Evolutionary conservation across 371 early-diverging fungal genomes (phyloP), one percentile per base, ranked within the genome.

Genomic region (Mortierella sp.): DNA sequence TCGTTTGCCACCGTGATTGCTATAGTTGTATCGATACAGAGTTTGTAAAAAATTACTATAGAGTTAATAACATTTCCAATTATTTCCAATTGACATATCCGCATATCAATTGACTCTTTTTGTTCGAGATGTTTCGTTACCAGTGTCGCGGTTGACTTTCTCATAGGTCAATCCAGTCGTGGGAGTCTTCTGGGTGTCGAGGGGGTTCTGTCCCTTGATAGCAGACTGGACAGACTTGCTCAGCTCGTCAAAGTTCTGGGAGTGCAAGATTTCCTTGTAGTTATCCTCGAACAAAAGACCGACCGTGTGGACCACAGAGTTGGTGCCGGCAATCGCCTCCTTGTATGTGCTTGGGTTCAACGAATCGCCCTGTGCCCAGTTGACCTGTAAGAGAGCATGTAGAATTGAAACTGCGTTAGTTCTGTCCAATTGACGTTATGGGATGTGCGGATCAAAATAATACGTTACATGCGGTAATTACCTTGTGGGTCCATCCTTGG

Each of bases 71-170:
- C 58, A 0, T 2, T 31, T 14, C 14, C 13, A 31, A 29, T n/a
- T 66, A 22, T 31, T n/a, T n/a, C n/a, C n/a, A n/a, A n/a, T n/a
- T n/a, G n/a, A n/a, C n/a, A n/a, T n/a, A n/a, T n/a, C n/a, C n/a
- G n/a, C n/a, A n/a, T n/a, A n/a, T n/a, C n/a, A n/a, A n/a, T n/a
- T n/a, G n/a, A n/a, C n/a, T n/a, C n/a, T n/a, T n/a, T n/a, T n/a
- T n/a, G n/a, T n/a, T n/a, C n/a, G n/a, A n/a, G n/a, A n/a, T n/a
- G n/a, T n/a, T n/a, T n/a, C n/a, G n/a, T 70, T 88, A 91, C 92
- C 94, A 39, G 95, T 93, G 79, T 94, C 95, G 45, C 94, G 89
- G 77, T 94, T 94, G 73, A 93, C 89, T 39, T 61, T 85, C 78
- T 94, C 94, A 74, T 91, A 93, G 0, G 90, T 90, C 5, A 79